Base-by-base conservation (phyloP, 768 basidiomycete genomes). In the Naganishia kalamii region DNA sequence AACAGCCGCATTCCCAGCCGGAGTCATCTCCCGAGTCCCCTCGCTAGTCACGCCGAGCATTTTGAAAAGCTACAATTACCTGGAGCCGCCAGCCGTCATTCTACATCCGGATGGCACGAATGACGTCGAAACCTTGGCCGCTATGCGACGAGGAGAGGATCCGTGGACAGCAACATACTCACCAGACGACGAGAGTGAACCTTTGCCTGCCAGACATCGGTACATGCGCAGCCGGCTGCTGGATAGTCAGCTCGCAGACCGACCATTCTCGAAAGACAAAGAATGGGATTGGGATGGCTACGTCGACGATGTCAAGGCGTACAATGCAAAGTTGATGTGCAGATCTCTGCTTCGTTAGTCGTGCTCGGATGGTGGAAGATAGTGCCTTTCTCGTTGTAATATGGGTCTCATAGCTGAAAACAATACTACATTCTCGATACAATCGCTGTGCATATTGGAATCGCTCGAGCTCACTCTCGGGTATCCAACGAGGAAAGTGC, bases 91-190 rank as follows among this genome's bases (percentile, higher is more conserved):
- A 4, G 51, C 51, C 13, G 35, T 52, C 32, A 13, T 52, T 15
- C 51, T 52, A 8, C 51, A 52, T 35, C 51, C 51, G 21, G 51
- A 52, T n/a, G 51, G 30, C 11, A 52, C 51, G 4, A 32, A 7
- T 32, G 51, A 52, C 13, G 51, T 35, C 8, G 27, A 52, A 23
- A 32, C 35, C 11, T 3, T 52, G 10, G 51, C 51, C 29, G 51
- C 51, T n/a, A 52, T 52, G 51, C 32, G 51, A 52, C 4, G 51
- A 15, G 51, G 51, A n/a, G 32, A 52, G 35, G 51, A 52, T 52
- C 32, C 51, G 8, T 52, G 51, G 51, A n/a, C 49, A 3, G 49
- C 51, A 32, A 19, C 35, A 29, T 3, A 29, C 15, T 17, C 19
- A 32, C 29, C 49, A 40, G 37, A 40, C 8, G 37, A 40, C 17